Base-by-base conservation (phyloP, 2,329 filamentous ascomycete species). In the Penicillium sp. region DNA sequence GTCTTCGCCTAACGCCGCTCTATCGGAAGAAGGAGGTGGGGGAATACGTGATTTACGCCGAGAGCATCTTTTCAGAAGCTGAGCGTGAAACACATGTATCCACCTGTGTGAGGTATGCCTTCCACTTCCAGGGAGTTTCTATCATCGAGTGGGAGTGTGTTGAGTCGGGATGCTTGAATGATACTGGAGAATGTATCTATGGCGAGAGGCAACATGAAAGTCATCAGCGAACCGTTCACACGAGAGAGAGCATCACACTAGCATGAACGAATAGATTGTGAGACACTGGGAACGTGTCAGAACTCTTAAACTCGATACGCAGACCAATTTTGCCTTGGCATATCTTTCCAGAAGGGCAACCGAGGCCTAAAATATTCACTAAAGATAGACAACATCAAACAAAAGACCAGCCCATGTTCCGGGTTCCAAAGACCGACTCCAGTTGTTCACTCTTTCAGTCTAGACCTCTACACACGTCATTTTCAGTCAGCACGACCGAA, bases 81-180 rank as follows among this genome's bases (percentile, higher is more conserved):
- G 22, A 6, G 5, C 6, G 35, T 6, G 40, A 53, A 6, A 4
- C 18, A 11, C 13, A 7, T 41, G n/a, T 11, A 39, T 14, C 16
- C 16, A 24, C 11, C 9, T 22, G 36, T 13, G 58, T 43, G 19
- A 37, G 61, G 16, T 73, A 72, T 56, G 59, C 51, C 1, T 75
- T 74, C 49, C 47, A 65, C 19, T 61, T 74, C 37, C 52, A 62
- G 9, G 71, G 71, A 1, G 72, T 73, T 36, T 64, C 63, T 1
- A 68, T 75, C 18, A 33, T 55, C 2, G 64, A 59, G 10, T 74
- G 72, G 72, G 60, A 64, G 53, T 65, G 54, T 50, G 7, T 46
- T 11, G 22, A 18, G 19, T 14, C 5, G 19, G 35, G 33, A 18
- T 18, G 37, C 13, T n/a, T n/a, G n/a, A 14, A 18, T 9, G 7